phyloP scores from a whole-genome alignment of 2,329 filamentous ascomycete genomes.

The Alternaria viburni region DNA sequence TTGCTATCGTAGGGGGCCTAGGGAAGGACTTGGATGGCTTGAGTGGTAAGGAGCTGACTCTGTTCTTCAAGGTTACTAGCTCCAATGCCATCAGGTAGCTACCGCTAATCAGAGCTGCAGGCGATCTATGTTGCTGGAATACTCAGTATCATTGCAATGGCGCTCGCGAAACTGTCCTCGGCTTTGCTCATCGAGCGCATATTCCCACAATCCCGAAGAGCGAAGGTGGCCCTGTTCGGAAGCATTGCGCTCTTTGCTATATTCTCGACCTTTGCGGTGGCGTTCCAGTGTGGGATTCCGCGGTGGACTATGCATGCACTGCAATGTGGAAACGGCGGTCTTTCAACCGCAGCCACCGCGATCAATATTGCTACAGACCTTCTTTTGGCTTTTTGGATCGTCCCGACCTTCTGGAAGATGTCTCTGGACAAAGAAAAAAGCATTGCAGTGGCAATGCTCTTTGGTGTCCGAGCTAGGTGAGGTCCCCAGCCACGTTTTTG shows the following conservation, averaged over 20 bases:
- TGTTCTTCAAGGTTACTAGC: slow-evolving; percentile 23
- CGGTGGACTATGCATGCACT: slow-evolving; percentile 9
- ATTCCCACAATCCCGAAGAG: slow-evolving; percentile 17
- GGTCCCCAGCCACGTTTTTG: neutral
- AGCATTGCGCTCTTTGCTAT: slow-evolving; percentile 19
- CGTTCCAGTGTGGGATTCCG: slow-evolving; percentile 26
- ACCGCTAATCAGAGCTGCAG: slow-evolving; percentile 9
- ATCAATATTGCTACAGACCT: slow-evolving; percentile 31
- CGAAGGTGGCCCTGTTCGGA: slow-evolving; percentile 14
- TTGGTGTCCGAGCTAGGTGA: slow-evolving; percentile 22
- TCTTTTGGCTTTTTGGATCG: slow-evolving; percentile 31
- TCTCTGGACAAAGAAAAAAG: slow-evolving; percentile 19
- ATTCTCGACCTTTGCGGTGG: slow-evolving; percentile 17
- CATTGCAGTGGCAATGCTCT: slow-evolving; percentile 16
- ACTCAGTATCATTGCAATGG: slow-evolving; percentile 19
- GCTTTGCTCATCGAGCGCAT: slow-evolving; percentile 27
- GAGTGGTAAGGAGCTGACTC: neutral
- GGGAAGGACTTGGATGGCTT: slow-evolving; percentile 13
- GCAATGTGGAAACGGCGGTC: slow-evolving; percentile 18
- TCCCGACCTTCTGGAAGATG: slow-evolving; percentile 29
- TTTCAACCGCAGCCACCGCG: slow-evolving; percentile 23
- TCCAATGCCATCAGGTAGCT: neutral
- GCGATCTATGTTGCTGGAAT: slow-evolving; percentile 16
- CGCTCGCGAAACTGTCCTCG: slow-evolving; percentile 23
- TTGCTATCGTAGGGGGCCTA: slow-evolving; percentile 22